Evolutionary conservation across 768 basidiomycete species (phyloP).

Genomic region (Lepiota brunneoincarnata): DNA sequence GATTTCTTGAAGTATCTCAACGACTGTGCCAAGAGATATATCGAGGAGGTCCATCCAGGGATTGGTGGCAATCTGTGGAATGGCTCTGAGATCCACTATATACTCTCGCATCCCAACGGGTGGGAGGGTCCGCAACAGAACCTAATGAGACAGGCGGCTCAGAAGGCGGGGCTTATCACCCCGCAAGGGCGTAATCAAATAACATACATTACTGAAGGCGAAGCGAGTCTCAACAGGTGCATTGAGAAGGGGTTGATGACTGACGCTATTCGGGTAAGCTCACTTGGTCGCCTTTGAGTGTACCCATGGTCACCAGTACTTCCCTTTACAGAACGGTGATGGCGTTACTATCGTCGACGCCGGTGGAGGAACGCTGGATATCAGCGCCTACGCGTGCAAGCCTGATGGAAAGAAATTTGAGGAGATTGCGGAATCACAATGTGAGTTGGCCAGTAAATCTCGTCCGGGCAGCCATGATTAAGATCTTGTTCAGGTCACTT

Average conservation of each 20-base stretch:
- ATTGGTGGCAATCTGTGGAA: constrained; percentile 40
- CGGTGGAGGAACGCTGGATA: constrained; percentile 58
- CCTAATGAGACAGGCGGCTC: constrained; percentile 49
- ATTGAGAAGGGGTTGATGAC: constrained; percentile 39
- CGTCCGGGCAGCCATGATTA: neutral
- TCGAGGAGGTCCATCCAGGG: constrained; percentile 40
- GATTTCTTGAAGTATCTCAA: constrained; percentile 50
- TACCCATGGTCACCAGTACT: neutral
- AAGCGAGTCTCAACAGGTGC: constrained; percentile 56
- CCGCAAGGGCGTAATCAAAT: constrained; percentile 36
- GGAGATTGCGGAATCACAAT: constrained; percentile 41
- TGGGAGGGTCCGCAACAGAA: constrained; percentile 57
- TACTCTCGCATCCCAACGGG: constrained; percentile 59
- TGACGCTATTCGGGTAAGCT: constrained; percentile 26
- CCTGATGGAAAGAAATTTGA: constrained; percentile 27
- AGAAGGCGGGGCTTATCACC: constrained; percentile 47
- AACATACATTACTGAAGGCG: constrained; percentile 56
- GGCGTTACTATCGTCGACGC: constrained; percentile 55
- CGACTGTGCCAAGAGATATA: constrained; percentile 39
- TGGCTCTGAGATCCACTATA: constrained; percentile 43
- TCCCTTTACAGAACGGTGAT: constrained; percentile 27
- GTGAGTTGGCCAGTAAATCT: constrained; percentile 20
- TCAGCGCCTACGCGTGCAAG: constrained; percentile 43
- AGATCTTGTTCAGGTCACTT: constrained; percentile 30
- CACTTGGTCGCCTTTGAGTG: neutral